Evolutionary conservation across 768 basidiomycete species (phyloP), one percentile per base, ranked within the genome.

Genomic region (Leucosporidium scottii): DNA sequence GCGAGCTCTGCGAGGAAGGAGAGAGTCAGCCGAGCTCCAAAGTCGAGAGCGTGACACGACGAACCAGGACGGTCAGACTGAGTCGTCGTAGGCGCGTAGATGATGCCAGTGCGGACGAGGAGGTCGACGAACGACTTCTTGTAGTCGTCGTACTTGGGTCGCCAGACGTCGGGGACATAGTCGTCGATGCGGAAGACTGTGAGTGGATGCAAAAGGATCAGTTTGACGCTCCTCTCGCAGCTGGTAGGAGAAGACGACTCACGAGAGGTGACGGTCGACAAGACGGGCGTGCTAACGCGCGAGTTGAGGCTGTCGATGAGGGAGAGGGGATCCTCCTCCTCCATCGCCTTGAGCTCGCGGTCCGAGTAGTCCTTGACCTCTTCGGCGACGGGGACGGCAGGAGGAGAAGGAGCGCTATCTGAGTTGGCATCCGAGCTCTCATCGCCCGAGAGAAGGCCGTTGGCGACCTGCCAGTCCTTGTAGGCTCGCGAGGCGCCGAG

Each of bases 401-500:
- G 28, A 15, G 61, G 54, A 12, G 48, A 25, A 17, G 30, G 17
- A 5, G 55, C 55, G 31, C 54, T 55, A 59, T 78, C 79, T 13
- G 36, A 28, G 17, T 60, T 62, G 21, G 80, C 79, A 7, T 75
- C 72, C 4, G 74, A 77, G 17, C 76, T 76, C 28, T 79, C 79
- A 18, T 79, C 79, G 15, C 9, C 23, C 64, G 70, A 74, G 23
- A 73, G 83, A 12, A 84, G 82, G 58, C 89, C 86, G 69, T 69
- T 73, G n/a, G 50, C 56, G 13, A 39, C n/a, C 49, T 65, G 61
- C 75, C 75, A 77, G 30, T 80, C 86, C 76, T 92, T 90, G 87
- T 90, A 98, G 20, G 93, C 93, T 57, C 92, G 86, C 21, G 97
- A 93, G 23, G 94, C 93, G 73, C 94, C 93, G 34, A 96, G 84